phyloP scores from a whole-genome alignment of 768 basidiomycete genomes.

The Leccinellum luteum region DNA sequence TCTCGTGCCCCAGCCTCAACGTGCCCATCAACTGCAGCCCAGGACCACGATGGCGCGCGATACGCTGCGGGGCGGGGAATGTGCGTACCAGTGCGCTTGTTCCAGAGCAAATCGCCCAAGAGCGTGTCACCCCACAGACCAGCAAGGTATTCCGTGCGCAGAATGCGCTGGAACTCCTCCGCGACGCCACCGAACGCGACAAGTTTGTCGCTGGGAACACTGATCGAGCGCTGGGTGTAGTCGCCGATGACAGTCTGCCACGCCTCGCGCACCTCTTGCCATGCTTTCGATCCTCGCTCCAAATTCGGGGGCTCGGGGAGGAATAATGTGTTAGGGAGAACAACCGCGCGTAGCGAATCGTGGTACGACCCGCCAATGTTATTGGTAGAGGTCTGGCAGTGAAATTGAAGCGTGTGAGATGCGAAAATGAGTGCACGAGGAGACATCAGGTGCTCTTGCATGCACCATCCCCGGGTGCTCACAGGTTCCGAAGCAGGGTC shows the following conservation, averaged over 20 bases:
- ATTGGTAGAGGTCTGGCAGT: background rate
- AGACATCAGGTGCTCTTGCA: background rate
- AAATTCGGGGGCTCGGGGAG: background rate
- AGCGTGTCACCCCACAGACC: no score
- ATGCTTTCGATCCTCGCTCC: background rate
- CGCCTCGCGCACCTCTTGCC: background rate
- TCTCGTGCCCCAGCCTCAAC: no score
- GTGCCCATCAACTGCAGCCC: no score
- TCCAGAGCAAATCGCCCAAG: no score
- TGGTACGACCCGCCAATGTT: background rate
- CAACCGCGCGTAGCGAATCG: background rate
- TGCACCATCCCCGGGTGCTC: background rate
- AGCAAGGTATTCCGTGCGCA: no score
- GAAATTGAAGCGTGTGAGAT: background rate
- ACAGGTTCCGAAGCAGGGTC: background rate
- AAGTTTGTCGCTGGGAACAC: background rate
- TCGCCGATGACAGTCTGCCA: background rate
- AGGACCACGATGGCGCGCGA: no score
- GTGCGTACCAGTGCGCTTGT: no score
- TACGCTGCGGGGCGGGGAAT: no score
- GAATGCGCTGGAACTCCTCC: background rate
- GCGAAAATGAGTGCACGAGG: background rate
- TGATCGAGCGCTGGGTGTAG: background rate
- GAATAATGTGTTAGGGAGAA: background rate
- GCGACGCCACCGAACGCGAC: background rate